Evolutionary conservation across 106 monocot genomes (phyloP).

Genomic region (Amphibolis antarctica): DNA sequence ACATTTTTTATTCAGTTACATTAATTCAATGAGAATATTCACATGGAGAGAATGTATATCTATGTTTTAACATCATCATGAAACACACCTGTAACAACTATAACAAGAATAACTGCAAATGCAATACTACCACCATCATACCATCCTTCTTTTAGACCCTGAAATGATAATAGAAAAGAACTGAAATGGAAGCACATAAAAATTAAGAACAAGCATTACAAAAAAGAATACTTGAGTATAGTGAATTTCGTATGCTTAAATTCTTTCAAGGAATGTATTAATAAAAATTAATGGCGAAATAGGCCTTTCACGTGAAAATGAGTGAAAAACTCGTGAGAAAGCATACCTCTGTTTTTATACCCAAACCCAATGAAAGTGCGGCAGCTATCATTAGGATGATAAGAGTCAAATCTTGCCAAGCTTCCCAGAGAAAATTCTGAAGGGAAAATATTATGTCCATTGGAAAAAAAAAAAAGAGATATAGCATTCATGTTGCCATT

Average conservation of each 20-base stretch:
- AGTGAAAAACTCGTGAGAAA: not conserved
- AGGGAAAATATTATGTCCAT: too few relatives aligned
- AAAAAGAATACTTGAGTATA: too few relatives aligned
- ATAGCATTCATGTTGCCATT: too few relatives aligned
- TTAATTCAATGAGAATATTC: too few relatives aligned
- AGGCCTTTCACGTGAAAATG: not conserved
- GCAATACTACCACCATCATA: slow-evolving; percentile 60
- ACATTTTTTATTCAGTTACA: too few relatives aligned
- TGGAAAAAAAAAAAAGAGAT: too few relatives aligned
- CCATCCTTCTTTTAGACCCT: slow-evolving; percentile 48
- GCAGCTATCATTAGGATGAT: slow-evolving; percentile 89
- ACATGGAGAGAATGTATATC: too few relatives aligned
- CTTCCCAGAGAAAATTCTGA: slow-evolving; percentile 83
- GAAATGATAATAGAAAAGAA: not conserved
- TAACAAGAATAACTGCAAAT: slow-evolving; percentile 40
- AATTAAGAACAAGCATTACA: not conserved
- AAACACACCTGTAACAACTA: slow-evolving; percentile 42
- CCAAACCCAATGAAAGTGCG: slow-evolving; percentile 56
- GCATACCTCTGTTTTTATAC: slow-evolving; percentile 76
- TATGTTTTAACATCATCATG: too few relatives aligned
- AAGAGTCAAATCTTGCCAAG: slow-evolving; percentile 87
- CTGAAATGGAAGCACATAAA: not conserved
- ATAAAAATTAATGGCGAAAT: not conserved
- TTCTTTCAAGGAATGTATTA: not conserved
- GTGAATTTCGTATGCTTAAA: not conserved